Evolutionary conservation across 345 rosid species (phyloP).

Genomic region (Balakata baccata): DNA sequence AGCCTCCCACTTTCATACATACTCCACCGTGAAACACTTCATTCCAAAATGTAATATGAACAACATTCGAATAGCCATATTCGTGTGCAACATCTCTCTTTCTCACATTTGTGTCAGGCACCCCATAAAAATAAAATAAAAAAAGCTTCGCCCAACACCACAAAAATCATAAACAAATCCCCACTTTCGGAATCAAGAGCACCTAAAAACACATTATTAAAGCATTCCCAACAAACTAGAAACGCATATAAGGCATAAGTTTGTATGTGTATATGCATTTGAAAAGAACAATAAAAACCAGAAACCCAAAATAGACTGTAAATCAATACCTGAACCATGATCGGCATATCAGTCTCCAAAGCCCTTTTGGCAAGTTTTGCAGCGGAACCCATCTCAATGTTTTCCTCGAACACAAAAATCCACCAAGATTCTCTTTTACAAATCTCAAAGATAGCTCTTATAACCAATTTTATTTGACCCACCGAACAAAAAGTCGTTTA

Average conservation of each 20-base stretch:
- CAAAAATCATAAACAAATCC: background rate
- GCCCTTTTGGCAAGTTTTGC: conserved; percentile 80
- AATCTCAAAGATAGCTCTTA: background rate
- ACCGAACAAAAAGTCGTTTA: background rate
- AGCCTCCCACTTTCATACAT: conserved; percentile 11
- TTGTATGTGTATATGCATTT: background rate
- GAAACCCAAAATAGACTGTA: conserved; percentile 11
- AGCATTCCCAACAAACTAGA: background rate
- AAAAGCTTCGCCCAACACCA: background rate
- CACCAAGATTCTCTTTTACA: conserved; percentile 7
- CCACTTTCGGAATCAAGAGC: background rate
- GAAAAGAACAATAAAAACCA: conserved; percentile 2
- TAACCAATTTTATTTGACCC: conserved; percentile 1
- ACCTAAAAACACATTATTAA: background rate
- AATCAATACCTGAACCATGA: conserved; percentile 76
- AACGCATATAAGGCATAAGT: background rate
- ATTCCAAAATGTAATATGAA: too few species aligned
- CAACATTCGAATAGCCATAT: background rate
- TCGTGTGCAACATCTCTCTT: background rate
- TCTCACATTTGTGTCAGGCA: background rate
- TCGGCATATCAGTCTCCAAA: conserved; percentile 72
- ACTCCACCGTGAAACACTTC: too few species aligned
- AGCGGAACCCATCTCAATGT: conserved; percentile 65
- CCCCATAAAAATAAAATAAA: too few species aligned
- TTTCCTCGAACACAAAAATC: conserved; percentile 14